Evolutionary conservation across 768 basidiomycete genomes (phyloP), one percentile per base, ranked within the genome.

Genomic region (Pisolithus orientalis): DNA sequence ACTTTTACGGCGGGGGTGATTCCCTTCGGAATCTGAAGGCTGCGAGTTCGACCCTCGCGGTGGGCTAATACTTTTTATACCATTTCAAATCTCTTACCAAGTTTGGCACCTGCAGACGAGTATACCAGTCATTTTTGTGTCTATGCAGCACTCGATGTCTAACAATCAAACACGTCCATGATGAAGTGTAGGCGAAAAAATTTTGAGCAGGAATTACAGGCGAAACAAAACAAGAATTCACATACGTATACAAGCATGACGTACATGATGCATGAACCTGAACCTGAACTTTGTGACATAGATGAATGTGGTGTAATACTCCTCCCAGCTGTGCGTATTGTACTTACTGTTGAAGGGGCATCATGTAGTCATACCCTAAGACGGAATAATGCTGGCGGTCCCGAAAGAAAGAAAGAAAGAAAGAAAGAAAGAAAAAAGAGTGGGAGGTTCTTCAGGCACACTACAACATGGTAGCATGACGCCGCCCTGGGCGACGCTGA

Each of bases 11-110:
- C 65, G 65, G 66, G 34, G 65, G 43, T 32, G 49, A 31, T 54
- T 45, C 64, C 54, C 47, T 47, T 45, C 2, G 61, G 53, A 48
- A 84, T 85, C 83, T 85, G 80, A 85, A 85, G 83, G 83, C 80
- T 85, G 83, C 83, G 83, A 82, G 83, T 85, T 85, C 83, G 83
- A 85, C 76, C 83, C 83, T 82, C 83, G 83, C 83, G 83, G 81
- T 83, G 83, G 83, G 82, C 83, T 84, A 80, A 17, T 44, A 8
- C 27, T 52, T 68, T 68, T 62, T 49, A 34, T 1, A 21, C 7
- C 11, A 0, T 37, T 34, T 13, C 21, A 21, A 21, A 21, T 21
- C 21, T 21, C 7, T 16, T 17, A 1, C 0, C 6, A 4, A 14
- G 24, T 17, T 39, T 45, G 6, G 21, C 24, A 39, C 11, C 44